Evolutionary conservation across 1,139 yeast genomes (phyloP).

Genomic region (Arxiozyma slooffiae): DNA sequence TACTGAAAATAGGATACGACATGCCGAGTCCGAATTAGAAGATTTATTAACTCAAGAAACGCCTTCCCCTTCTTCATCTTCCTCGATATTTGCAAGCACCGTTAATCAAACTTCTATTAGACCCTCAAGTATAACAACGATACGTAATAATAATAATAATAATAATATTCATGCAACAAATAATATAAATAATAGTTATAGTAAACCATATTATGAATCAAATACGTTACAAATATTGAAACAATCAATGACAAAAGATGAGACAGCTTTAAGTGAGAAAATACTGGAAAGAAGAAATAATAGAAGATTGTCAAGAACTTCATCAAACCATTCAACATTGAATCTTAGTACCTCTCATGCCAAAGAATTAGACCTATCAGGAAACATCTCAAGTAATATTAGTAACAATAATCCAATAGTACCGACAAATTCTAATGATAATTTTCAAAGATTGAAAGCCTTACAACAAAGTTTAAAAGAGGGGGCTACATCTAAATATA

Average conservation of each 20-base stretch:
- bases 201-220: background rate
- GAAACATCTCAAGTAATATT: background rate
- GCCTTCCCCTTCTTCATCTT: conserved; percentile 4
- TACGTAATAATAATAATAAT: conserved; percentile 11
- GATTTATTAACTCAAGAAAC: background rate
- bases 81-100: conserved; percentile 9
- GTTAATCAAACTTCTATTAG: conserved; percentile 5
- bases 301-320: conserved; percentile 3
- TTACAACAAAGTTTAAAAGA: conserved; percentile 24
- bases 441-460: conserved; percentile 15
- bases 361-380: conserved; percentile 1
- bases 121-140: conserved; percentile 11
- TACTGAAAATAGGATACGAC: background rate
- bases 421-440: conserved; percentile 2
- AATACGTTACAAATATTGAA: conserved; percentile 3
- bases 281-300: conserved; percentile 4
- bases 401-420: background rate
- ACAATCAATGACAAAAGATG: conserved; percentile 3
- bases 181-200: background rate
- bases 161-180: background rate
- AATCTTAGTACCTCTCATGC: background rate
- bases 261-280: background rate
- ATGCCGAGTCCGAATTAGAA: background rate
- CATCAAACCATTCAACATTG: conserved; percentile 3
- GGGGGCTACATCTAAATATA: conserved; percentile 23